Evolutionary conservation across 148 eudicot species (phyloP).

Genomic region (Pharnaceum exiguum): DNA sequence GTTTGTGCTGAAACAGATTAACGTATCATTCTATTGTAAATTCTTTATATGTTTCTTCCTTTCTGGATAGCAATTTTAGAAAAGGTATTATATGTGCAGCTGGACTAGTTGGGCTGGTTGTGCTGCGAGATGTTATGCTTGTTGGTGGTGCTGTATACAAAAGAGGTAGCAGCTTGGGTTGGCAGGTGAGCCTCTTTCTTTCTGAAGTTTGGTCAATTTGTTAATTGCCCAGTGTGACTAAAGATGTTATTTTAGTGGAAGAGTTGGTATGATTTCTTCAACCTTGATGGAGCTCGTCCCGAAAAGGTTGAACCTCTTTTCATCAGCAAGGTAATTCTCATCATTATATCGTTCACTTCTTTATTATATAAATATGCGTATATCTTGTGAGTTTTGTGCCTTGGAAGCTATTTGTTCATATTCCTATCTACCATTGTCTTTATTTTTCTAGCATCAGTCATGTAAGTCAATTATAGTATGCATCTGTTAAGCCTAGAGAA

Average conservation of each 20-base stretch:
- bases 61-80: conserved; percentile 3
- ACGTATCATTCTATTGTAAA: too few species aligned
- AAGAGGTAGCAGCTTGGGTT: conserved; percentile 70
- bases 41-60: background rate
- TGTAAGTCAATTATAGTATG: too few species aligned
- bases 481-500: too few species aligned
- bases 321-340: conserved; percentile 68
- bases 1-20: too few species aligned
- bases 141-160: conserved; percentile 90
- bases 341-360: background rate
- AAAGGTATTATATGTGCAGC: conserved; percentile 41
- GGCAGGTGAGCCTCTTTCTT: conserved; percentile 51
- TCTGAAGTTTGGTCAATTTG: background rate
- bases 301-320: conserved; percentile 85
- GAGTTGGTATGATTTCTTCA: conserved; percentile 79
- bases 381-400: too few species aligned
- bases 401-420: too few species aligned
- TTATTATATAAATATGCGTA: background rate
- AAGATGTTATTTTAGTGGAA: conserved; percentile 51
- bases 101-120: conserved; percentile 83
- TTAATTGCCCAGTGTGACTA: background rate
- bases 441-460: too few species aligned
- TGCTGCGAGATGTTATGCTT: conserved; percentile 78
- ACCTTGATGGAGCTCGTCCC: conserved; percentile 67
- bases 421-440: too few species aligned